These are phyloP conservation scores for Thermomucor indicae-seudaticae DNA, from an alignment of 371 early-diverging fungal genomes.

Conservation along the genomic window DNA sequence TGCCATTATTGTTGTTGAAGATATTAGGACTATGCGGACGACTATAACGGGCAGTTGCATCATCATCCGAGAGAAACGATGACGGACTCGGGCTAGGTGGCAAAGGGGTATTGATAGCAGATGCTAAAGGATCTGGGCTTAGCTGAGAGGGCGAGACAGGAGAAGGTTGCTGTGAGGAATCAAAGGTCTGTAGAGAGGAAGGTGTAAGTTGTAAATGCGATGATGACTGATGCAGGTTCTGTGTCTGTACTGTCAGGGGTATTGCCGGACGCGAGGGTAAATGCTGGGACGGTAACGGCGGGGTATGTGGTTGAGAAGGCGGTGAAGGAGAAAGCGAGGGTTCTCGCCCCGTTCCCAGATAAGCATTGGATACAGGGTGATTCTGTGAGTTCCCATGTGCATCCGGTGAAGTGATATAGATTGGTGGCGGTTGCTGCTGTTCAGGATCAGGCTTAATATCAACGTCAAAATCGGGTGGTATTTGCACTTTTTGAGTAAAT, in stretches of 20 bases:
- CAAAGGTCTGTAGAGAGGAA: too few relatives aligned
- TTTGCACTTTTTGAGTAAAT: slow-evolving; percentile 6
- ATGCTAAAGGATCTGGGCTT: background rate
- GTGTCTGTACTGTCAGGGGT: slow-evolving; percentile 4
- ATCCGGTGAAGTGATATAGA: slow-evolving; percentile 56
- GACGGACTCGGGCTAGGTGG: slow-evolving; percentile 17
- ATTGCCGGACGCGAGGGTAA: slow-evolving; percentile 6
- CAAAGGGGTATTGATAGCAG: slow-evolving; percentile 12
- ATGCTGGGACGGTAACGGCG: slow-evolving; percentile 2
- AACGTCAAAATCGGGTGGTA: slow-evolving; percentile 44
- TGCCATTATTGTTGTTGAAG: slow-evolving; percentile 5
- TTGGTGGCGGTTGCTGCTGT: slow-evolving; percentile 53
- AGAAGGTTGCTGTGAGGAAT: background rate
- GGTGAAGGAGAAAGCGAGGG: slow-evolving; percentile 13
- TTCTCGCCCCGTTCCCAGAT: slow-evolving; percentile 2
- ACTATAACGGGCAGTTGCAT: slow-evolving; percentile 7
- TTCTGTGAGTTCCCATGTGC: background rate
- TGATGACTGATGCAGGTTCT: slow-evolving; percentile 2
- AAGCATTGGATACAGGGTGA: slow-evolving; percentile 6
- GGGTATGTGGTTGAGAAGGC: slow-evolving; percentile 8
- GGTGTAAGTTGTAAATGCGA: too few relatives aligned
- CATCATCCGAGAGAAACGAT: slow-evolving; percentile 17
- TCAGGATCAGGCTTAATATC: slow-evolving; percentile 20
- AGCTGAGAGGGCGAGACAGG: slow-evolving; percentile 2
- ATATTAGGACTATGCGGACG: slow-evolving; percentile 21